Base-by-base conservation (phyloP, 2,329 filamentous ascomycete species). In the Sclerotinia spermophila region DNA sequence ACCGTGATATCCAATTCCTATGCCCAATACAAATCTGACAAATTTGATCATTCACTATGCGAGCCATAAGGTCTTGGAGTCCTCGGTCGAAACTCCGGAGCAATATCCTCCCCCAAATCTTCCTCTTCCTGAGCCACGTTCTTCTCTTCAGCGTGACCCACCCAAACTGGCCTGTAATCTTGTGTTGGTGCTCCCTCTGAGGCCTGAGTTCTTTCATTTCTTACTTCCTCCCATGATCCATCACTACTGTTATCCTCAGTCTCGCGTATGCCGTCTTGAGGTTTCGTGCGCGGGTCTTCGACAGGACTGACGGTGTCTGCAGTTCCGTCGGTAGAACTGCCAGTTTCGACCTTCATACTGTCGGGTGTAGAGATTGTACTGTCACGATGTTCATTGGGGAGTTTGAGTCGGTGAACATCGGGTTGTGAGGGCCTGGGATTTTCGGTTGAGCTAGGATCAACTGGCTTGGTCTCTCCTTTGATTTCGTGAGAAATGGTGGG, bases 81-180 rank as follows among this genome's bases (percentile, higher is more conserved):
- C 24, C 65, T 67, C 8, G 65, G 51, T 58, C 65, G 65, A 44
- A 67, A 67, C 21, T 67, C 65, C 51, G 65, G 65, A 33, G 65
- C 51, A 19, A 67, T 44, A 56, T 67, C 65, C 19, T 64, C 61
- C 44, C 30, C 65, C 27, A 7, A 58, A 3, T 27, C 51, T 44
- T 58, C 40, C 11, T 35, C 27, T 30, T 58, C 51, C 24, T 33
- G 33, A 24, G n/a, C 8, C 30, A 1, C 33, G 58, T 8, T 44
- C 27, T 67, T 44, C 35, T 44, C 40, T 42, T 42, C 51, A 2
- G 35, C 19, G 17, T 65, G 45, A 21, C 45, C n/a, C 3, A 65
- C 45, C 62, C 45, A 65, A 0, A 53, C 45, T n/a, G 62, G 62
- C 10, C 62, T 65, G 5, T 11, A 24, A 53, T 65, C 62, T 24